These are phyloP conservation scores for Penicillium sp. DNA, from an alignment of 2,329 filamentous ascomycete genomes.

Conservation along the genomic window DNA sequence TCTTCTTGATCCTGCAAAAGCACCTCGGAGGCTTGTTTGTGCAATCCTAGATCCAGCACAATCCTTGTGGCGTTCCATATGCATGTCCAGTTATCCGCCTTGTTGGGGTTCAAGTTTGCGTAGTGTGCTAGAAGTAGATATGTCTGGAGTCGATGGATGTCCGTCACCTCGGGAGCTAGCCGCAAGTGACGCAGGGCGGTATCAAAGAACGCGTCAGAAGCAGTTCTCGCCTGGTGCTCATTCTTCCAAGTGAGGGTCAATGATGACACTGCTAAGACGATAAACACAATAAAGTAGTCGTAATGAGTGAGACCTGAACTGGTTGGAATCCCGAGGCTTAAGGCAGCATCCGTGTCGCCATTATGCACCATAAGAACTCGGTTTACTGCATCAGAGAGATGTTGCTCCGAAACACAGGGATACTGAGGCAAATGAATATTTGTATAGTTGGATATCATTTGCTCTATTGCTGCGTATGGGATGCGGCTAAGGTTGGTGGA, in stretches of 20 bases:
- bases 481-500: slow-evolving; percentile 1
- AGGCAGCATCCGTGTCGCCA: neutral
- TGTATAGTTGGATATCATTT: slow-evolving; percentile 11
- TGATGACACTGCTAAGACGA: slow-evolving; percentile 12
- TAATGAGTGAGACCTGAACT: slow-evolving; percentile 3
- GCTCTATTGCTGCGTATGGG: slow-evolving; percentile 6
- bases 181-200: slow-evolving; percentile 11
- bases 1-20: slow-evolving; percentile 3
- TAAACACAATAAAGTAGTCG: slow-evolving; percentile 10
- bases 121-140: slow-evolving; percentile 13
- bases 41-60: slow-evolving; percentile 4
- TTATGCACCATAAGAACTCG: neutral
- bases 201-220: slow-evolving; percentile 13
- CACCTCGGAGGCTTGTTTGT: neutral
- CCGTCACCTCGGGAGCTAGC: slow-evolving; percentile 1
- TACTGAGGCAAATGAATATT: slow-evolving; percentile 10
- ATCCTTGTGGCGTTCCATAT: slow-evolving; percentile 9
- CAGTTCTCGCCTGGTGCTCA: slow-evolving; percentile 12
- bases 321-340: neutral
- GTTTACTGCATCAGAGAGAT: neutral
- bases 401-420: slow-evolving; percentile 12
- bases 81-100: slow-evolving; percentile 11
- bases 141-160: slow-evolving; percentile 11
- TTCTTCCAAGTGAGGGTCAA: slow-evolving; percentile 14
- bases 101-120: neutral